Evolutionary conservation across 1,139 yeast genomes (phyloP).

Genomic region (Eremothecium coryli): DNA sequence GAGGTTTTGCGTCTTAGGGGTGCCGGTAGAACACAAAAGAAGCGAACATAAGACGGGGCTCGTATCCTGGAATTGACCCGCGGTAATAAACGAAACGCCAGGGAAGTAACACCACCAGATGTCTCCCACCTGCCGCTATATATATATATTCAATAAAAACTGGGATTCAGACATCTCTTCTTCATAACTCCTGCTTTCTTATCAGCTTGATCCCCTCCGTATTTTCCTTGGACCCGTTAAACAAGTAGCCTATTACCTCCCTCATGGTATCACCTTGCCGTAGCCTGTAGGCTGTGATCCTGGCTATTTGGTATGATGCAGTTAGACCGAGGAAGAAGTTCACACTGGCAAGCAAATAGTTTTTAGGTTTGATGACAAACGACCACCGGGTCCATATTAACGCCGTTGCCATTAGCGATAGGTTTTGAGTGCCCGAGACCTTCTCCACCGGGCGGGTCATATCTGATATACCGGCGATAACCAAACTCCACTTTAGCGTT

Average conservation of each 20-base stretch:
- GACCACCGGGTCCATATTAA: constrained; percentile 99
- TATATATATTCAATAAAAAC: too few species aligned
- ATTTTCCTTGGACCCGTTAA: too few species aligned
- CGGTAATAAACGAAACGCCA: too few species aligned
- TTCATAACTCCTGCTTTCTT: too few species aligned
- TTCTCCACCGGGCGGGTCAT: constrained; percentile 84
- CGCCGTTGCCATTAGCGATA: constrained; percentile 83
- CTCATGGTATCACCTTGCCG: constrained; percentile 41
- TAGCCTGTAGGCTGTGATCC: constrained; percentile 60
- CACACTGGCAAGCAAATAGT: constrained; percentile 79
- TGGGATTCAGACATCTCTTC: too few species aligned
- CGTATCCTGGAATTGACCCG: too few species aligned
- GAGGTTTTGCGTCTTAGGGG: too few species aligned
- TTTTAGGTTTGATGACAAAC: constrained; percentile 82
- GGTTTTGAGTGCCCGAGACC: constrained; percentile 82
- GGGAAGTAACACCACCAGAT: too few species aligned
- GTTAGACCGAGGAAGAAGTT: constrained; percentile 89
- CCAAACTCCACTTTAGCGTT: constrained; percentile 65
- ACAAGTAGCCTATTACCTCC: constrained; percentile 51
- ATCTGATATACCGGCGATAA: constrained; percentile 83
- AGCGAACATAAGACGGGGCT: too few species aligned
- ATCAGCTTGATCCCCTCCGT: too few species aligned
- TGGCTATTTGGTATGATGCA: constrained; percentile 71
- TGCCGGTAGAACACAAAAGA: too few species aligned
- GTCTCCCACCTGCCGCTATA: too few species aligned